Conservation (phyloP, 1,139 yeast species). For the Nakaseomyces kungkrabaensis region DNA sequence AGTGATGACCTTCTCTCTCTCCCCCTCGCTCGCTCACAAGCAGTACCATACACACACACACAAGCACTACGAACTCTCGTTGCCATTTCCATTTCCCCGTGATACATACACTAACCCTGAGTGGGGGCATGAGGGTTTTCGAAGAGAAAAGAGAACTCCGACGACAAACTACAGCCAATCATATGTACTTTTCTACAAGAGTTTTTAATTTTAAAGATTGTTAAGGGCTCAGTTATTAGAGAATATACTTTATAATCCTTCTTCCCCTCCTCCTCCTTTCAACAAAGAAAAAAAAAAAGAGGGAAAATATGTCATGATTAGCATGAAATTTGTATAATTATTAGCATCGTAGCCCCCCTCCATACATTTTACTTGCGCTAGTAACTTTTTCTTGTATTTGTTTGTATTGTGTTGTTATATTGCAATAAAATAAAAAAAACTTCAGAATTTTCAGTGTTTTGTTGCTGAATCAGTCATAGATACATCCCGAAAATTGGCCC, state of each 20-base stretch:
- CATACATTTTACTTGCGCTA: background rate
- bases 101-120: no score
- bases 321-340: slow-evolving; percentile 3
- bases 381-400: background rate
- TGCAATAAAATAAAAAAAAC: background rate
- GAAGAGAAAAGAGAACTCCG: no score
- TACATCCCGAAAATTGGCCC: background rate
- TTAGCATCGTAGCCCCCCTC: slow-evolving; percentile 2
- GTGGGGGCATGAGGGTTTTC: no score
- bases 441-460: slow-evolving; percentile 32
- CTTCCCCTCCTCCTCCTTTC: background rate
- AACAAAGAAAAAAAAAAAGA: background rate
- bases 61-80: no score
- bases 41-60: no score
- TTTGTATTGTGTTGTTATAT: background rate
- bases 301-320: slow-evolving; percentile 3
- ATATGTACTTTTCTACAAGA: background rate
- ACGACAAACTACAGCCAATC: no score
- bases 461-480: slow-evolving; percentile 29
- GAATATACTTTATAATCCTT: background rate
- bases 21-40: no score
- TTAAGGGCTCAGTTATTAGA: background rate
- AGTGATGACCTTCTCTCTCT: no score
- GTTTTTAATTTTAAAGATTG: background rate
- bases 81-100: no score